Evolutionary conservation across 306 rosid genomes (phyloP).

Genomic region (peach (Prunus persica)): DNA sequence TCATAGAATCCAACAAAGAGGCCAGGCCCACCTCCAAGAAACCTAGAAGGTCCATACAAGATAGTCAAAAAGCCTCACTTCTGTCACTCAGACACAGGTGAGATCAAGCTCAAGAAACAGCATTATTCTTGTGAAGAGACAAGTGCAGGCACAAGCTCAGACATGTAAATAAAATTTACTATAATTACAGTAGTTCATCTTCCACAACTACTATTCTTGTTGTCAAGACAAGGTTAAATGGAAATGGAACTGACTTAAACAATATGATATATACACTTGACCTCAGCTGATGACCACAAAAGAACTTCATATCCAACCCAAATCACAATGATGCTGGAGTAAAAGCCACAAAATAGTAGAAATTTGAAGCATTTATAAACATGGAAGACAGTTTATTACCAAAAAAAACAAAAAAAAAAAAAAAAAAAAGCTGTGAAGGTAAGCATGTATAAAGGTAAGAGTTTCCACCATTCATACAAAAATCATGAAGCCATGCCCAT

Average conservation of each 20-base stretch:
- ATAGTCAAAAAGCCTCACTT: slow-evolving; percentile 16
- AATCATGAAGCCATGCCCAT: not conserved
- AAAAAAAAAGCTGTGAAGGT: not conserved
- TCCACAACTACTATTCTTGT: not conserved
- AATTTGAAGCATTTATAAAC: not conserved
- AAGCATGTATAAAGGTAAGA: not conserved
- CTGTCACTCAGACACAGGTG: not conserved
- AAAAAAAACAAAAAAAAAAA: no score
- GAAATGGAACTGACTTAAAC: not conserved
- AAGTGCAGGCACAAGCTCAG: no score
- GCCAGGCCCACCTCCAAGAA: slow-evolving; percentile 82
- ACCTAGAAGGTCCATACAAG: slow-evolving; percentile 49
- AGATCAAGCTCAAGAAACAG: slow-evolving; percentile 3
- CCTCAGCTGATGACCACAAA: no score
- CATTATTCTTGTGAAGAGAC: not conserved
- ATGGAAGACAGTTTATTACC: not conserved
- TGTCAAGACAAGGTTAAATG: not conserved
- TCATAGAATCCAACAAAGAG: slow-evolving; percentile 58
- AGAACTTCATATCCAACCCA: not conserved
- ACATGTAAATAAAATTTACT: no score
- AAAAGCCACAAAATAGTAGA: not conserved
- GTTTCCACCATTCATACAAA: not conserved
- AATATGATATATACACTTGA: not conserved
- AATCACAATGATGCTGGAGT: not conserved
- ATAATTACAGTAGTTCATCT: no score